Conservation (phyloP, 2,329 filamentous ascomycete species). For the Ascochyta koolunga region DNA sequence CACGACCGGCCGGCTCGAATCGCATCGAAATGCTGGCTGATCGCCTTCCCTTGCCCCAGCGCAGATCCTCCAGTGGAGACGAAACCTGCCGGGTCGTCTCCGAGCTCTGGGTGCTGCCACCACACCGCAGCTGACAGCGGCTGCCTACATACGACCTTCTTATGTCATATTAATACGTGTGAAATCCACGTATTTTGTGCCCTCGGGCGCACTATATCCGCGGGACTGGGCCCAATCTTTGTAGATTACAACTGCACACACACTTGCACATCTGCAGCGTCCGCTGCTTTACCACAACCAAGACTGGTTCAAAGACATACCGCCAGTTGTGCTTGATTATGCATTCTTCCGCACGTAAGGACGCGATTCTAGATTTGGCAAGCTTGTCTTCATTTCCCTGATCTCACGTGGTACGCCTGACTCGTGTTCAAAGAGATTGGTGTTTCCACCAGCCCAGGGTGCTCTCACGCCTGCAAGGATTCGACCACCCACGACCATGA, state of each 20-base stretch:
- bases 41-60: slow-evolving; percentile 1
- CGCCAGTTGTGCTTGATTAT: neutral
- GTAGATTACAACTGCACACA: neutral
- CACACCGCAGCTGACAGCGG: slow-evolving; percentile 14
- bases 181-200: neutral
- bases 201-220: neutral
- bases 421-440: slow-evolving; percentile 9
- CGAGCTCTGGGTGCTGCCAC: slow-evolving; percentile 6
- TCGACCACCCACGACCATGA: neutral
- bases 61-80: slow-evolving; percentile 13
- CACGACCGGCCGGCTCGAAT: slow-evolving; percentile 1
- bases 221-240: neutral
- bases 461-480: slow-evolving; percentile 6
- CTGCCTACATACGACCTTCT: neutral
- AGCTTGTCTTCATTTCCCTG: neutral
- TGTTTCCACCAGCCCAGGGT: slow-evolving; percentile 1
- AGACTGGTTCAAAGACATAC: slow-evolving; percentile 6
- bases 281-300: slow-evolving; percentile 8
- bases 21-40: slow-evolving; percentile 3
- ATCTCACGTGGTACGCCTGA: slow-evolving; percentile 1
- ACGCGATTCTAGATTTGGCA: neutral
- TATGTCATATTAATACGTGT: neutral
- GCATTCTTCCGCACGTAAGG: slow-evolving; percentile 8
- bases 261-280: neutral
- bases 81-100: slow-evolving; percentile 17